Percentiles rank a stretch among this genome's conserved stretches.
Conservation (phyloP, 768 basidiomycete species). For the Hemileccinum impolitum region DNA sequence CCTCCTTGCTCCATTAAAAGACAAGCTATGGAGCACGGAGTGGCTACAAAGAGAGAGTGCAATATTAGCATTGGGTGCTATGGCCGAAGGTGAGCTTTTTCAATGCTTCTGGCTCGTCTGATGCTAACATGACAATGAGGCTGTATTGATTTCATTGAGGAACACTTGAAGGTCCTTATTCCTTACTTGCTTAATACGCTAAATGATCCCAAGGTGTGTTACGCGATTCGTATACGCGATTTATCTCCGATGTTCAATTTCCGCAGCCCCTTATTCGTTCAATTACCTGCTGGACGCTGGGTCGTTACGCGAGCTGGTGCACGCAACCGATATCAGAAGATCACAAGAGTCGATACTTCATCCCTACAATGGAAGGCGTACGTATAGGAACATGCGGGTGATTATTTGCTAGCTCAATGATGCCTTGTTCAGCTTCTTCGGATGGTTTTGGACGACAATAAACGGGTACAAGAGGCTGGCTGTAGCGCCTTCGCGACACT, state of each 20-base stretch:
- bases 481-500: constrained; percentile 98
- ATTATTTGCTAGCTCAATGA: constrained; percentile 1
- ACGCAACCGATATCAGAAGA: constrained; percentile 82
- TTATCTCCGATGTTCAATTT: constrained; percentile 3
- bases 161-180: constrained; percentile 89
- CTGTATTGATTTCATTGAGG: constrained; percentile 93
- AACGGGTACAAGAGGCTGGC: constrained; percentile 98
- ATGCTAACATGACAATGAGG: constrained; percentile 45
- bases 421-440: constrained; percentile 70
- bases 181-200: constrained; percentile 90
- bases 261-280: constrained; percentile 90
- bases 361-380: constrained; percentile 98
- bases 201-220: constrained; percentile 82
- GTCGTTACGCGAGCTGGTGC: constrained; percentile 97
- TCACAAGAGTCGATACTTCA: constrained; percentile 86
- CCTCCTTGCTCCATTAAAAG: constrained; percentile 84
- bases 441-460: constrained; percentile 98
- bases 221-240: not conserved
- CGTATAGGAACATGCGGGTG: constrained; percentile 31
- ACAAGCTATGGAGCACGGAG: constrained; percentile 87
- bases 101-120: not conserved
- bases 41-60: constrained; percentile 96
- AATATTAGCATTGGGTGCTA: constrained; percentile 93
- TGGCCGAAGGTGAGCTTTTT: constrained; percentile 83
- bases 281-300: constrained; percentile 99